phyloP scores from a whole-genome alignment of 164 flowering plant species.

The Stephania japonica region DNA sequence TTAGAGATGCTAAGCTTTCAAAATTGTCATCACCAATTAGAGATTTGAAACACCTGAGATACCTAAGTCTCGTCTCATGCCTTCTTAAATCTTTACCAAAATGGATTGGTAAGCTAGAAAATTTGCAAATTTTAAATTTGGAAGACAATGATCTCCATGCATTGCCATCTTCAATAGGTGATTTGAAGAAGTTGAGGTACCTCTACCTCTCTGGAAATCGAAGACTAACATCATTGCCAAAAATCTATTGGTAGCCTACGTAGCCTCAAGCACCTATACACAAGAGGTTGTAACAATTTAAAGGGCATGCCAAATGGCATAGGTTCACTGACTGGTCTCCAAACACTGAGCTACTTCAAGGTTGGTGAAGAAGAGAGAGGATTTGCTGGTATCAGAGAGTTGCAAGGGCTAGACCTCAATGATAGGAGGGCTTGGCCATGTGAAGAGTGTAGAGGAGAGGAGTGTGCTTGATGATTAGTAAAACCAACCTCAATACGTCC shows the following conservation, averaged over 20 bases:
- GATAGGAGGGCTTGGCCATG: background rate
- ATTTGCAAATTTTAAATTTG: background rate
- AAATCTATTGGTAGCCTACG: background rate
- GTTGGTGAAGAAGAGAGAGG: too few species aligned
- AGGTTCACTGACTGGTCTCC: too few species aligned
- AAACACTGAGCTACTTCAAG: too few species aligned
- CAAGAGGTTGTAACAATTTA: background rate
- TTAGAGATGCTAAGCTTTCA: too few species aligned
- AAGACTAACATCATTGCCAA: constrained; percentile 1
- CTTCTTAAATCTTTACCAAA: background rate
- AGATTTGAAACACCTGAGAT: background rate
- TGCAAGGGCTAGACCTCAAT: background rate
- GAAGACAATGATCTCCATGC: background rate
- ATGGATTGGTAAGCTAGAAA: too few species aligned
- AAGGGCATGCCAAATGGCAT: too few species aligned
- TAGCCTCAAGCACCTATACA: constrained; percentile 3
- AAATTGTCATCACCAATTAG: background rate
- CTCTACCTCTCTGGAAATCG: background rate
- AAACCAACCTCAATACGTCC: background rate
- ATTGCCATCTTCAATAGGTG: background rate
- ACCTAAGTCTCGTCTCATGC: background rate
- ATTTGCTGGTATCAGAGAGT: too few species aligned
- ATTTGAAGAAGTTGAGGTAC: too few species aligned
- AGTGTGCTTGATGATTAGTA: background rate
- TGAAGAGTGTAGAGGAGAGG: background rate